A percentile compares a stretch with the other conserved stretches of the same genome.
These are phyloP conservation scores for Babjeviella inositovora DNA, from an alignment of 805 yeast genomes.

Conservation along the genomic window DNA sequence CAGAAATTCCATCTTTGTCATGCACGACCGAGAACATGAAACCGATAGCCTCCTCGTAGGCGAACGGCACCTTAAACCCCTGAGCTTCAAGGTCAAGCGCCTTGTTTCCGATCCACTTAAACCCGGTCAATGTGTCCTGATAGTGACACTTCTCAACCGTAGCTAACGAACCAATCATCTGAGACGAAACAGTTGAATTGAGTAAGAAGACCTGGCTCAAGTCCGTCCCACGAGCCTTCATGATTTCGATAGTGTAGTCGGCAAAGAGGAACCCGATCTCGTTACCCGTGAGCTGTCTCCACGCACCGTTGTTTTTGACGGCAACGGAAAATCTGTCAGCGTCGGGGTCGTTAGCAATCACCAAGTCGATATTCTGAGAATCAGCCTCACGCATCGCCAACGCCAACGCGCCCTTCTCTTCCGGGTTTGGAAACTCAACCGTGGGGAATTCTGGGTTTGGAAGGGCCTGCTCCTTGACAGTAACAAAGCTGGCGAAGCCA, in stretches of 20 bases:
- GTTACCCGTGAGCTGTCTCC: slow-evolving; percentile 83
- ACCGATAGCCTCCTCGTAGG: slow-evolving; percentile 92
- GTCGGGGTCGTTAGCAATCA: slow-evolving; percentile 90
- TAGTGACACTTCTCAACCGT: slow-evolving; percentile 38
- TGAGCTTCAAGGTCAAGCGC: slow-evolving; percentile 53
- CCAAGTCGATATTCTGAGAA: slow-evolving; percentile 22
- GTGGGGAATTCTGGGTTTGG: slow-evolving; percentile 86
- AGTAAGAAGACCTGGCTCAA: slow-evolving; percentile 33
- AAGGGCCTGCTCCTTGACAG: slow-evolving; percentile 45
- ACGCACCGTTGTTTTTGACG: slow-evolving; percentile 26
- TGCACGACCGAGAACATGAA: slow-evolving; percentile 75
- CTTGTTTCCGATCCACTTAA: slow-evolving; percentile 92
- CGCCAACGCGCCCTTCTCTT: slow-evolving; percentile 81
- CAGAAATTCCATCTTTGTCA: slow-evolving; percentile 89
- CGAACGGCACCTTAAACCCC: slow-evolving; percentile 72
- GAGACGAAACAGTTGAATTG: slow-evolving; percentile 89
- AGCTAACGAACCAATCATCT: slow-evolving; percentile 60
- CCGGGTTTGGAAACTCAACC: slow-evolving; percentile 88
- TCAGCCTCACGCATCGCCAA: slow-evolving; percentile 55
- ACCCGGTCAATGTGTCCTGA: slow-evolving; percentile 84
- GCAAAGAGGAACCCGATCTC: slow-evolving; percentile 85
- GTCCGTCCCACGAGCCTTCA: slow-evolving; percentile 8
- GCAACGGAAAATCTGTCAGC: slow-evolving; percentile 91
- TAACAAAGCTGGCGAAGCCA: slow-evolving; percentile 12
- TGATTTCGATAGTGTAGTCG: slow-evolving; percentile 28